phyloP scores from a whole-genome alignment of 768 basidiomycete species.

The Asterophora parasitica region DNA sequence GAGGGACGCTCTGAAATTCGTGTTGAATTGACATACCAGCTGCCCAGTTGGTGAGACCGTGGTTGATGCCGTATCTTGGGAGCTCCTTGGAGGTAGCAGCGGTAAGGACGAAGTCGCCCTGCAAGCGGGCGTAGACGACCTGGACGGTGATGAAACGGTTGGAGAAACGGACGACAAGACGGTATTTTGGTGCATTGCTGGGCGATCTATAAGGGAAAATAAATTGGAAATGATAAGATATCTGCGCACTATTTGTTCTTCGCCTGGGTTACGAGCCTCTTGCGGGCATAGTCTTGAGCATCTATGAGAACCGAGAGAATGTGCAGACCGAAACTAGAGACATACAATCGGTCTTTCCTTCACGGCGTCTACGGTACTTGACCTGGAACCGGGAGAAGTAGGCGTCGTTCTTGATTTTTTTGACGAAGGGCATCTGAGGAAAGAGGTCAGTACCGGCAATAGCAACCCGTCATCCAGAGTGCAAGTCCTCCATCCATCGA shows the following conservation, averaged over 20 bases:
- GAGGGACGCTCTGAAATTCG: background rate
- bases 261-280: conserved; percentile 94
- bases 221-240: background rate
- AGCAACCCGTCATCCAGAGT: conserved; percentile 28
- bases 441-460: conserved; percentile 5
- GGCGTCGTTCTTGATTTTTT: conserved; percentile 91
- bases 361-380: conserved; percentile 94
- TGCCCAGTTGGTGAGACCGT: conserved; percentile 98
- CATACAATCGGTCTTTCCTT: conserved; percentile 98
- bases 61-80: conserved; percentile 93
- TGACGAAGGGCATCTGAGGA: conserved; percentile 89
- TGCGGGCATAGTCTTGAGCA: conserved; percentile 87
- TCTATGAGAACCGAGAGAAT: conserved; percentile 8
- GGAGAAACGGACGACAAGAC: conserved; percentile 97
- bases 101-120: conserved; percentile 92
- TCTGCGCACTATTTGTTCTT: conserved; percentile 94
- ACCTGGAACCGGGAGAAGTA: conserved; percentile 99
- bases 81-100: conserved; percentile 89
- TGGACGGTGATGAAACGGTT: conserved; percentile 95
- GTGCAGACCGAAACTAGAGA: conserved; percentile 4
- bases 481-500: conserved; percentile 25
- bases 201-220: background rate
- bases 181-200: conserved; percentile 96
- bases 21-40: conserved; percentile 53
- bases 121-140: conserved; percentile 94